Evolutionary conservation across 768 basidiomycete species (phyloP), one percentile per base, ranked within the genome.

Genomic region (Lactarius sp.): DNA sequence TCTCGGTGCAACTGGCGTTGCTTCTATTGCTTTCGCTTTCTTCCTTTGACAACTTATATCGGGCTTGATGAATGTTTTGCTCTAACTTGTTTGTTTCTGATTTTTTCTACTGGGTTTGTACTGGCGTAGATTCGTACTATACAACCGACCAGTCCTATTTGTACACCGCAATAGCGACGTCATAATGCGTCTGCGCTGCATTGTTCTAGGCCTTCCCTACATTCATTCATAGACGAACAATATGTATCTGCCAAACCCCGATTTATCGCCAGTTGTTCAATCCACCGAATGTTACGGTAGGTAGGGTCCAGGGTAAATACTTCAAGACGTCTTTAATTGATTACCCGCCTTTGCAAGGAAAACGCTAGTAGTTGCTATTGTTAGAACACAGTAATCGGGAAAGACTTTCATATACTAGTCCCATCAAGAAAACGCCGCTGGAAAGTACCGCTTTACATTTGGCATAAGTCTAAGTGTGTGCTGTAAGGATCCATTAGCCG

Each of bases 1-100:
- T 41, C 62, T 70, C 10, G 64, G 69, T 50, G 66, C 66, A 39
- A 67, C 69, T 22, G 68, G 58, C 22, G 65, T 58, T 44, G 64
- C 61, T 20, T 65, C 65, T 36, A 33, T 69, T 54, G 49, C 62
- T 52, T 62, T 66, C 5, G 56, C 51, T 13, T 50, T 62, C 61
- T 60, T 68, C 53, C 39, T 61, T 41, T 56, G 56, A 60, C 36
- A 18, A 20, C 18, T 42, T 52, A 59, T 56, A 55, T 41, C 44
- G 8, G 27, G 34, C 53, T 31, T 52, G 2, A 20, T 27, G 41
- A 33, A 41, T 46, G 12, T 34, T 4, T 52, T 44, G 33, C 14
- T 20, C 33, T 65, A 41, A 27, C 47, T 55, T 56, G 34, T 65
- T 10, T 53, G 37, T 51, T 18, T 31, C 27, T 41, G 39, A 41